A percentile compares a stretch with the other conserved stretches of the same genome.
Conservation (phyloP, 1,139 yeast species). For the Chernovozyma sophiae-reginae region DNA sequence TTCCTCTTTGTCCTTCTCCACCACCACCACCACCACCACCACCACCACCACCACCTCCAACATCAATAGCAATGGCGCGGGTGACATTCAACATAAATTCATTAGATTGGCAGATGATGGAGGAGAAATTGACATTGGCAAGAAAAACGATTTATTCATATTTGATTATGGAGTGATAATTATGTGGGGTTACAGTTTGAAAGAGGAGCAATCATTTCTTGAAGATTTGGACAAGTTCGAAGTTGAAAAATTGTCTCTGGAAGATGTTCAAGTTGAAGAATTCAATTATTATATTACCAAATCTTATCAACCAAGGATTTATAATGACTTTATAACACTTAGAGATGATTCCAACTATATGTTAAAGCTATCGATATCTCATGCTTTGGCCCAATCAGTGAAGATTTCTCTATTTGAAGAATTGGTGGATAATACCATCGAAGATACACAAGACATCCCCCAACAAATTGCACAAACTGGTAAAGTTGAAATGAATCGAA, state of each 20-base stretch:
- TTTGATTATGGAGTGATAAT: conserved; percentile 95
- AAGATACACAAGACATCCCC: conserved; percentile 94
- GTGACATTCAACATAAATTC: conserved; percentile 31
- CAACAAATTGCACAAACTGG: conserved; percentile 93
- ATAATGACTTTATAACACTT: conserved; percentile 89
- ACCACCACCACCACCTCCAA: not conserved
- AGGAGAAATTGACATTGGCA: conserved; percentile 83
- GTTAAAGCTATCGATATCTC: conserved; percentile 84
- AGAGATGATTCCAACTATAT: conserved; percentile 88
- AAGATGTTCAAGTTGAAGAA: conserved; percentile 91
- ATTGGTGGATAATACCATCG: conserved; percentile 90
- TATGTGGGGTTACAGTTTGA: conserved; percentile 87
- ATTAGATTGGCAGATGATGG: conserved; percentile 88
- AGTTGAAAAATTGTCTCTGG: conserved; percentile 82
- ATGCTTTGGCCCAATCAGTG: conserved; percentile 89
- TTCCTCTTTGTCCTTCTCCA: conserved; percentile 52
- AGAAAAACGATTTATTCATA: conserved; percentile 74
- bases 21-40: conserved; percentile 30
- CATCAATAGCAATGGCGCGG: conserved; percentile 1
- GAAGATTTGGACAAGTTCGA: conserved; percentile 84
- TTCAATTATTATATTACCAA: conserved; percentile 91
- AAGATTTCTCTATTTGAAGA: conserved; percentile 94
- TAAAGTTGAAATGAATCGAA: conserved; percentile 89
- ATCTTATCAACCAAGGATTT: conserved; percentile 90
- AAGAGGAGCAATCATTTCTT: conserved; percentile 80